Evolutionary conservation across 257 asterid genomes (phyloP), one percentile per base, ranked within the genome.

Genomic region (Galeopsis tetrahit): DNA sequence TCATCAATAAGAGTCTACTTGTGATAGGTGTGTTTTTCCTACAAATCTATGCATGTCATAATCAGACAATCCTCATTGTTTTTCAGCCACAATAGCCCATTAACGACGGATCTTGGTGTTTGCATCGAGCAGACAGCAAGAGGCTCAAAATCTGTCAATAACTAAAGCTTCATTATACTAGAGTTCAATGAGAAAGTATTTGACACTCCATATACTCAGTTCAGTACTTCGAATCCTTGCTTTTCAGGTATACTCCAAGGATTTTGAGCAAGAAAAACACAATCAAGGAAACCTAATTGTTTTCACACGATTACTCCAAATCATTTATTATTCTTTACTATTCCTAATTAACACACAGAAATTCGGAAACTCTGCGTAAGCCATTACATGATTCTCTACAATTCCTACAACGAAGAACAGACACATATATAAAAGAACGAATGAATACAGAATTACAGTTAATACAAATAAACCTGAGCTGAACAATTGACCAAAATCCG

Each of bases 401-500:
- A 55, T 39, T 52, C 34, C 72, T 46, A 46, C 15, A 40, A 40
- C 7, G 46, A 40, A 40, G 46, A 40, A 40, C 15, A 46, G 6
- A 10, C 52, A 2, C 52, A 44, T 10, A 44, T 44, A 44, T 3
- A 21, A 56, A 17, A 6, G 9, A 48, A 75, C 21, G 31, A 42
- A 44, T 8, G 10, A 43, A 52, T 13, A 35, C 1, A 62, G 36
- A 67, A 43, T n/a, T n/a, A n/a, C 53, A 31, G 43, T 44, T 8
- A 55, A 77, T 8, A 32, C n/a, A 70, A 77, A 73, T 40, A 74
- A 79, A 94, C 97, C 98, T 89, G 96, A 81, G 89, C 80, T 70
- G 93, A 84, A 70, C 98, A 91, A 68, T 80, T 88, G 75, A 85
- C 75, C 80, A 90, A 78, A 73, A 91, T 67, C 71, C 90, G 81